Evolutionary conservation across 257 asterid genomes (phyloP), one percentile per base, ranked within the genome.

Genomic region (Solanum ossicruentum): DNA sequence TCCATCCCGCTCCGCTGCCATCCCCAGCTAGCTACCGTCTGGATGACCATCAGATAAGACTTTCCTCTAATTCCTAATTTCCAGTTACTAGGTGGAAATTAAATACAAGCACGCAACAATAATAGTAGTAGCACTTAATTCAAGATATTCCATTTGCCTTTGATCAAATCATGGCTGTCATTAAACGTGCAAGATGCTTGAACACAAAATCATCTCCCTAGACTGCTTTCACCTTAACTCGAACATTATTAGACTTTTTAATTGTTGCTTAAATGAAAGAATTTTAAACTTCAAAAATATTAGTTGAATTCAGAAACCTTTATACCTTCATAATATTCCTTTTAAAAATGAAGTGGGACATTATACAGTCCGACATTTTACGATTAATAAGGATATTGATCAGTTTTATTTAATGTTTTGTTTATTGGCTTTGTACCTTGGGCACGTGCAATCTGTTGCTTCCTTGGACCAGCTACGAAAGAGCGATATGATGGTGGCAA

Each of bases 401-500:
- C 23, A 77, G 63, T 52, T 47, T 2, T 51, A 51, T 26, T 15
- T 77, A 51, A 77, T 28, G 28, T 26, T 52, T 78, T 78, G 28
- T 26, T 52, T 23, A 4, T 52, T 52, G 12, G 3, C 28, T 17
- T 78, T 78, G 83, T 78, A 52, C 18, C 45, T 52, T 10, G 49
- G 43, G 80, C 89, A 87, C 89, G 86, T 87, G 89, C 75, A n/a
- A 39, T 49, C 39, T 55, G 23, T 6, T 47, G 67, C 57, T 84
- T 41, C 81, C 63, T 39, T 75, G 21, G 15, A 32, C 70, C 54
- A 52, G 83, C 65, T 17, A 78, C 49, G 11, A 78, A 52, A 52
- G 26, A 78, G 82, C 49, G 10, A 78, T 11, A 0, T 15, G 18
- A 0, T 7, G 7, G 80, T 88, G 94, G 93, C 91, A 91, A 21